These are phyloP conservation scores for Huntiella omanensis DNA, from an alignment of 2,329 filamentous ascomycete genomes.

Conservation along the genomic window DNA sequence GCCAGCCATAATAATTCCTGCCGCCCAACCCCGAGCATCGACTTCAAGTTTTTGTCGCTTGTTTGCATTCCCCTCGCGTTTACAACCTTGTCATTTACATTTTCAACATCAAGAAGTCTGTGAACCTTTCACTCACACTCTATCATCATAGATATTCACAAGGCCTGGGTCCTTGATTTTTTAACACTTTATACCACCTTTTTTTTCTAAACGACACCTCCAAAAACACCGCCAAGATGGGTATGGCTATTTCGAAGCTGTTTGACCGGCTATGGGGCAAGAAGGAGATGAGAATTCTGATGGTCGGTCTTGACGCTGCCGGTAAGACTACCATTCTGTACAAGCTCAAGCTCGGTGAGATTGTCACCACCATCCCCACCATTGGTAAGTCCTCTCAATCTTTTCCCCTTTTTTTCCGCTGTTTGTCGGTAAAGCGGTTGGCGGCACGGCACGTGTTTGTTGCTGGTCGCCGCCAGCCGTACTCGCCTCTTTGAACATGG, in stretches of 20 bases:
- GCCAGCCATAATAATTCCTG: neutral
- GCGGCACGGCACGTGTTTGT: too few species aligned
- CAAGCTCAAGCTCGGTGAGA: conserved; percentile 99
- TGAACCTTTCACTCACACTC: conserved; percentile 1
- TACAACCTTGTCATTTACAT: too few species aligned
- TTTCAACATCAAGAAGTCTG: neutral
- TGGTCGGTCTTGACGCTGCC: conserved; percentile 97
- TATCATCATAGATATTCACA: conserved; percentile 6
- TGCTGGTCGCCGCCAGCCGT: too few species aligned
- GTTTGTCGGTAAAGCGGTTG: neutral
- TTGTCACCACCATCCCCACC: conserved; percentile 97
- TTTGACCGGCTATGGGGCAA: conserved; percentile 95
- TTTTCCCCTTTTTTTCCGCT: neutral
- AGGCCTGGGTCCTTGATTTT: conserved; percentile 8
- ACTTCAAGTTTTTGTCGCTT: too few species aligned
- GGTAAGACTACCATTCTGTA: conserved; percentile 99
- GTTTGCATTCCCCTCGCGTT: too few species aligned
- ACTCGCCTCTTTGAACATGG: neutral
- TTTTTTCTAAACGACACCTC: conserved; percentile 13
- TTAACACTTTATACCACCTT: conserved; percentile 7
- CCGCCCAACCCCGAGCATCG: neutral
- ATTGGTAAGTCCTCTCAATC: conserved; percentile 46
- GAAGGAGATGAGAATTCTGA: conserved; percentile 99
- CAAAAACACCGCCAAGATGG: conserved; percentile 40
- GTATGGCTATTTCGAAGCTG: conserved; percentile 92